Base-by-base conservation (phyloP, 768 basidiomycete species). In the Lactarius sp. region DNA sequence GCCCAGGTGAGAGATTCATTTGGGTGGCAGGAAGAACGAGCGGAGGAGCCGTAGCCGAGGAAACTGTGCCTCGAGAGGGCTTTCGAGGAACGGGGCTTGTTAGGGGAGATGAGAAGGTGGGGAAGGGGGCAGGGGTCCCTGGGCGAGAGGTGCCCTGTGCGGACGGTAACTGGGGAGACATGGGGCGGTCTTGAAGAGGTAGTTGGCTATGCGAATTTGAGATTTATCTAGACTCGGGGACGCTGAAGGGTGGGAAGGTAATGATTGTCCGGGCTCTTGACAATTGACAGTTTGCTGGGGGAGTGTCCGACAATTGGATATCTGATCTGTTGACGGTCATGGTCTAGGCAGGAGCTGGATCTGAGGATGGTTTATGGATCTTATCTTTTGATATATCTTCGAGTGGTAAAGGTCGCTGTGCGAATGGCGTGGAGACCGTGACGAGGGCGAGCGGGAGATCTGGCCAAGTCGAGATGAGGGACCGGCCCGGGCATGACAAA, bases 1-100 rank as follows among this genome's bases (percentile, higher is more conserved):
- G 59, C 10, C 59, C 59, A 8, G 66, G 68, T 12, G 52, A 54
- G 42, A 67, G 44, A n/a, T 42, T 36, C 4, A 66, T 27, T 41
- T 62, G 61, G 7, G 46, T 14, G 12, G 61, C 10, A 10, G 64
- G 64, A 18, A 64, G 56, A 10, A n/a, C 52, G 36, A 66, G 50
- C 7, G 51, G 58, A 33, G 41, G 56, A 36, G 36, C 3, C 0
- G 49, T 52, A 53, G 49, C 9, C 12, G 57, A 60, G 16, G 46
- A 31, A 34, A 60, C 22, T 0, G 59, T 51, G 10, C 59, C 59
- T 13, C 60, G 59, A 22, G 63, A 60, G 18, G 59, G 59, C 4
- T 60, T 60, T 27, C 53, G 59, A 46, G 59, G 47, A n/a, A 44
- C n/a, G 13, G 58, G 7, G 9, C 13, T 27, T 3, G 41, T 50